These are phyloP conservation scores for Fusarium drepaniforme DNA, from an alignment of 2,329 filamentous ascomycete species.

Conservation along the genomic window DNA sequence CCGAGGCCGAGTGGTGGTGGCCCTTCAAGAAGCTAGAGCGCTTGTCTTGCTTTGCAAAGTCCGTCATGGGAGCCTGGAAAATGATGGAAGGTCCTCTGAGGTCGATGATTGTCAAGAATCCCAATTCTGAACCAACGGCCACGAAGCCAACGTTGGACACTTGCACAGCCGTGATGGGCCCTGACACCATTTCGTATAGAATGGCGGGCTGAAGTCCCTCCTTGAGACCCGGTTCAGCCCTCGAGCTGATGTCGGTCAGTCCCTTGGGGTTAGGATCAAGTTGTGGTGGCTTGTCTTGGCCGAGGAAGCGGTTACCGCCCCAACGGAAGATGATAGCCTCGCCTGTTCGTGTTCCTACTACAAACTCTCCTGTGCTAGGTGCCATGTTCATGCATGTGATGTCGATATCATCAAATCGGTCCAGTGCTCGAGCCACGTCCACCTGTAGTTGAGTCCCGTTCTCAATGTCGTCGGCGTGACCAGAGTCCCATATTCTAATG, in stretches of 20 bases:
- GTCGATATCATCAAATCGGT: conserved; percentile 81
- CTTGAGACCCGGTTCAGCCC: conserved; percentile 79
- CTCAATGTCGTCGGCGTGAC: conserved; percentile 93
- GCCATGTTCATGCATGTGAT: conserved; percentile 85
- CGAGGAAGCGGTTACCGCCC: conserved; percentile 82
- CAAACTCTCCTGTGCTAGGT: conserved; percentile 85
- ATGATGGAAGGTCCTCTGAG: conserved; percentile 89
- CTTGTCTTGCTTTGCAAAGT: conserved; percentile 83
- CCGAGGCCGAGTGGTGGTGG: conserved; percentile 49
- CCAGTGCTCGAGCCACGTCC: conserved; percentile 85
- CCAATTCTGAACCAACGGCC: conserved; percentile 86
- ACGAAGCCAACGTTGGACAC: conserved; percentile 96
- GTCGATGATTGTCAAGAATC: conserved; percentile 85
- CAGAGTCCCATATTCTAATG: conserved; percentile 92
- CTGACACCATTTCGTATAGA: conserved; percentile 86
- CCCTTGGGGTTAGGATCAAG: conserved; percentile 74
- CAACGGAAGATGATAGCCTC: conserved; percentile 90
- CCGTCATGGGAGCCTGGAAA: conserved; percentile 77
- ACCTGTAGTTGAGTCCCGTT: conserved; percentile 86
- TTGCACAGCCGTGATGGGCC: conserved; percentile 81
- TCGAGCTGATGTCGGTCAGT: conserved; percentile 79
- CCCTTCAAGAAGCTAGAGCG: conserved; percentile 76
- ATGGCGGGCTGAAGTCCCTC: conserved; percentile 85
- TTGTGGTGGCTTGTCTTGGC: conserved; percentile 66
- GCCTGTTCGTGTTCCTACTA: conserved; percentile 83